Base-by-base conservation (phyloP, 306 rosid genomes). In the Casuarina equisetifolia region DNA sequence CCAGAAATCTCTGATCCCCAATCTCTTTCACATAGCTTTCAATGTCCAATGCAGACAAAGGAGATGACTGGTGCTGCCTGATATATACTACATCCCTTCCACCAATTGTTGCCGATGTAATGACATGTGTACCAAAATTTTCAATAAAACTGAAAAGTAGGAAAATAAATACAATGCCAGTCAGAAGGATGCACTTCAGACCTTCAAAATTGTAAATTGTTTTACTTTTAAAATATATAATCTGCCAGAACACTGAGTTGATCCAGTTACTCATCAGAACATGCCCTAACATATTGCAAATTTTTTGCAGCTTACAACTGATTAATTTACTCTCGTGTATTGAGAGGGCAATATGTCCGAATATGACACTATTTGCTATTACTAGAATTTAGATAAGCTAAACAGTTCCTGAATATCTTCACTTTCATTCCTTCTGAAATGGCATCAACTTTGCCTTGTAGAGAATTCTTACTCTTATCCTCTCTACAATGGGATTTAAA, bases 51-150 rank as follows among this genome's bases (percentile, higher is more conserved):
- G 79, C 85, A 39, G 96, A 82, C 86, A 96, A 90, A 81, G 88
- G 81, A 78, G 99, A 96, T 75, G 89, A 86, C 74, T 89, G 97
- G 83, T 92, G 98, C 90, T 96, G 99, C 90, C 98, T 86, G 82
- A 96, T 81, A 82, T 96, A 96, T 64, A 92, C 94, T 66, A 90
- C 94, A 58, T 96, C 99, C 85, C 96, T 86, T 75, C 98, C 99
- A 69, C 99, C 99, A 62, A 96, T 85, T 17, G 93, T 96, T 79
- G 97, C 99, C 19, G 99, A 96, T 13, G 96, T 88, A 82, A 96
- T 91, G 71, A 96, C 85, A 86, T 96, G 99, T 11, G 99, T 96
- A 70, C 99, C 99, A 67, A 76, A 96, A 85, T 90, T 91, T 86
- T 96, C 99, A 78, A 96, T 96, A 82, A 96, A 96, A 90, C 99